Conservation (phyloP, 257 asterid genomes). For the Plantago ovata region DNA sequence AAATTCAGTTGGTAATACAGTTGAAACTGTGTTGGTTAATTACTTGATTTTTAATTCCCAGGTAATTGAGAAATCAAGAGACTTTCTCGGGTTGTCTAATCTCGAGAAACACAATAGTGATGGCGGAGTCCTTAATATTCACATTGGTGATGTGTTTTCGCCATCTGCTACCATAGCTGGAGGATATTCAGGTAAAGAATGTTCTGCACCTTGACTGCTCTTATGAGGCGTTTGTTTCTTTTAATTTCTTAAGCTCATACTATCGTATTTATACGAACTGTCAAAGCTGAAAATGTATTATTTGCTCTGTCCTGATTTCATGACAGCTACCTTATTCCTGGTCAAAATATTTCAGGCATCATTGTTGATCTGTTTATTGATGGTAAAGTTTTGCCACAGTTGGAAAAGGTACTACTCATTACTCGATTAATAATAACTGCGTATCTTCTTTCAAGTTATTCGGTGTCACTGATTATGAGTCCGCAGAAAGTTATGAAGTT, state of each 20-base stretch:
- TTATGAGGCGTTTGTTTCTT: slow-evolving; percentile 7
- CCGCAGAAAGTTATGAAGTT: too few species aligned
- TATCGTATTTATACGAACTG: slow-evolving; percentile 1
- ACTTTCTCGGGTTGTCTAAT: slow-evolving; percentile 54
- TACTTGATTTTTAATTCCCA: slow-evolving; percentile 20
- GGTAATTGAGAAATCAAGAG: slow-evolving; percentile 64
- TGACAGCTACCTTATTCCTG: slow-evolving; percentile 14
- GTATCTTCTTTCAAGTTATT: too few species aligned
- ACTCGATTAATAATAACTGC: background rate
- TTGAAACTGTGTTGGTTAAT: background rate
- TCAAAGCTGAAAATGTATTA: slow-evolving; percentile 12
- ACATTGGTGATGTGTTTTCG: slow-evolving; percentile 69
- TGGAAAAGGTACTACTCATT: slow-evolving; percentile 54
- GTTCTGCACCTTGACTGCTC: background rate
- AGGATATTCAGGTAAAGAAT: slow-evolving; percentile 60
- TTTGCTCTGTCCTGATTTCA: background rate
- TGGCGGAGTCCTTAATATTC: slow-evolving; percentile 64
- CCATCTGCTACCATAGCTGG: slow-evolving; percentile 56
- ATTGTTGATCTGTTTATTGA: slow-evolving; percentile 61
- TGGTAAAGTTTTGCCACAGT: slow-evolving; percentile 63
- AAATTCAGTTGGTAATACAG: background rate
- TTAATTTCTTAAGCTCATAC: slow-evolving; percentile 3
- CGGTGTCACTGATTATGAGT: too few species aligned
- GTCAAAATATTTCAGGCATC: slow-evolving; percentile 46
- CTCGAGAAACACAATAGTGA: slow-evolving; percentile 48